Conservation (phyloP, 805 yeast genomes). For the Komagataella ulmi region DNA sequence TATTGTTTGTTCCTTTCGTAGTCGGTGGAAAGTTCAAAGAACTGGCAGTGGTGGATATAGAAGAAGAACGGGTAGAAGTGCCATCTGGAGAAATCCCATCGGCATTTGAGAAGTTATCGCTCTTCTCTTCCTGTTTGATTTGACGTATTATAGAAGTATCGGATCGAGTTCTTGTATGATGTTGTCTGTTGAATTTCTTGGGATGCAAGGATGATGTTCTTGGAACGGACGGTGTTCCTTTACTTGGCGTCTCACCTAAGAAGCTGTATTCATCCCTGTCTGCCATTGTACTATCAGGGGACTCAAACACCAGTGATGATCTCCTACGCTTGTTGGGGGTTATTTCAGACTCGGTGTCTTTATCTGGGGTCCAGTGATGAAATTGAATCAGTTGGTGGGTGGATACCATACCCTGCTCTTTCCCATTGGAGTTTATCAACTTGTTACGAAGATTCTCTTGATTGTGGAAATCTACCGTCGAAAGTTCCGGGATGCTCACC, state of each 20-base stretch:
- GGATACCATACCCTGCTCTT: constrained; percentile 6
- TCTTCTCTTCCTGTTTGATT: background rate
- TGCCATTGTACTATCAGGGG: background rate
- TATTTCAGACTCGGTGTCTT: constrained; percentile 2
- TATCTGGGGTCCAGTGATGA: constrained; percentile 33
- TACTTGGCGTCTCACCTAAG: background rate
- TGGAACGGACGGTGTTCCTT: background rate
- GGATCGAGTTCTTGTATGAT: background rate
- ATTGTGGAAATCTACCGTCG: constrained; percentile 13
- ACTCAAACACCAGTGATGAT: background rate
- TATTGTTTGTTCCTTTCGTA: background rate
- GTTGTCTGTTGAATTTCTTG: background rate
- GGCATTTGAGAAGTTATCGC: background rate
- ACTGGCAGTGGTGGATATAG: background rate
- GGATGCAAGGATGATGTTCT: background rate
- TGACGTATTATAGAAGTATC: background rate
- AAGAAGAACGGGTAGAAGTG: background rate
- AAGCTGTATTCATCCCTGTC: background rate
- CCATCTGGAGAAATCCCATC: background rate
- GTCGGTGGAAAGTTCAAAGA: background rate
- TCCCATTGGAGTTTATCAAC: constrained; percentile 15
- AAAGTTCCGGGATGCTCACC: constrained; percentile 18
- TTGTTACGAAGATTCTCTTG: constrained; percentile 6
- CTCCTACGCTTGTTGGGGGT: constrained; percentile 1
- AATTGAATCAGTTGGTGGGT: constrained; percentile 32